A percentile compares a stretch with the other conserved stretches of the same genome.
Evolutionary conservation across 2,329 filamentous ascomycete genomes (phyloP).

Genomic region (Fusarium redolens): DNA sequence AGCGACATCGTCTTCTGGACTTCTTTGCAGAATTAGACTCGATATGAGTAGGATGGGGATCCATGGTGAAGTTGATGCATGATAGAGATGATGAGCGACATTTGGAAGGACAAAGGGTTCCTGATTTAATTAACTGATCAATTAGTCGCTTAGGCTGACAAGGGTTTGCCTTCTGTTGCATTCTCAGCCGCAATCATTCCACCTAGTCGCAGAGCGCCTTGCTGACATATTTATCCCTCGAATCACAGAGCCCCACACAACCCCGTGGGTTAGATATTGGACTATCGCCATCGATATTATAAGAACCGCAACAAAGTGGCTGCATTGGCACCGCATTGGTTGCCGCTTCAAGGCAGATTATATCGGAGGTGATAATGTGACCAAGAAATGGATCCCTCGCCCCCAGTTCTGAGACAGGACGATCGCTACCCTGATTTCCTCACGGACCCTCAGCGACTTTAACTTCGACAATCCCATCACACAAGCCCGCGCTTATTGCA

Average conservation of each 20-base stretch:
- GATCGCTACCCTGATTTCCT: neutral
- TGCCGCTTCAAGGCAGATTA: neutral
- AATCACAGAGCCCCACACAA: constrained; percentile 13
- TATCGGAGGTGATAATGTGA: neutral
- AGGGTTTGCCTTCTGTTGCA: neutral
- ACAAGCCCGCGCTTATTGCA: neutral
- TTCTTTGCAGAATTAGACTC: neutral
- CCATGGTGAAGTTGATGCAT: neutral
- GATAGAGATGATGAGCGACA: neutral
- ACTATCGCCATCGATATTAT: neutral
- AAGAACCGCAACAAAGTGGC: neutral
- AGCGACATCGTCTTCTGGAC: neutral
- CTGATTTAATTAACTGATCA: neutral
- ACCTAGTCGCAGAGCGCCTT: neutral
- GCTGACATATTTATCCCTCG: constrained; percentile 1
- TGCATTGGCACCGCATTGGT: neutral
- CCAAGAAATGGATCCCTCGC: neutral
- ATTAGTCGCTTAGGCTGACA: neutral
- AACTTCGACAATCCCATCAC: neutral
- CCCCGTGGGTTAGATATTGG: constrained; percentile 1
- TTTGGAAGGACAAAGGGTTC: neutral
- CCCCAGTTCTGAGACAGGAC: neutral
- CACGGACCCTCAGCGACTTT: neutral
- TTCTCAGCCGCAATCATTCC: constrained; percentile 7
- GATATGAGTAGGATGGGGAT: neutral